Evolutionary conservation across 202 grass and related monocot species (phyloP), one percentile per base, ranked within the genome.

Genomic region (Saccharum hybrid): DNA sequence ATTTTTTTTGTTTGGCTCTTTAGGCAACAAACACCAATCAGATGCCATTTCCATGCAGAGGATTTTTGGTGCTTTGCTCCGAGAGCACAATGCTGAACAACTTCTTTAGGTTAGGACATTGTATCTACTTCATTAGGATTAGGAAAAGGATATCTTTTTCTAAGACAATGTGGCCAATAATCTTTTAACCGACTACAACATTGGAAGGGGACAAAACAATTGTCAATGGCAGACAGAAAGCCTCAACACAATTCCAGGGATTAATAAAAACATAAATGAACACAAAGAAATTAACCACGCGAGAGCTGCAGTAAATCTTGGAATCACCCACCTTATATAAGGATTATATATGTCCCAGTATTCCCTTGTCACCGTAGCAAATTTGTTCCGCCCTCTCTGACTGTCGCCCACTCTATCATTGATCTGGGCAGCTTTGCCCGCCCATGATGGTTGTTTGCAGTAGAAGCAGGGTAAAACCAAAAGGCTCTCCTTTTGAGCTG

Each of bases 391-490:
- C 33, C 49, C 34, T 66, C 36, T 41, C 18, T 30, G 52, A 26
- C 38, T 15, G 1, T 41, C 33, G 48, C 83, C 62, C 8, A 46
- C 71, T 82, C 69, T 69, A 80, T 60, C 69, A 84, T 87, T 40
- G 80, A 66, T 90, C 63, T 40, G 36, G 63, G 63, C 84, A 84
- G 65, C 81, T 84, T 81, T 84, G 28, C 70, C 42, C 28, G 13
- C 0, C 49, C 80, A 86, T 79, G 54, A 90, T 76, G 80, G 46
- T 72, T 30, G 68, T 65, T 76, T 65, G 84, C 88, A n/a, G 76
- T 63, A 75, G 63, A 86, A 80, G 75, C 8, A 33, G 62, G 62
- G 84, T 63, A 56, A 83, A 86, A 86, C 68, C 80, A 87, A 90
- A 90, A 84, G 84, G 36, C 52, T 14, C 42, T 57, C 28, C 56